A percentile compares a stretch with the other conserved stretches of the same genome.
Evolutionary conservation across 345 rosid species (phyloP).

Genomic region (Syzygium oleosum): DNA sequence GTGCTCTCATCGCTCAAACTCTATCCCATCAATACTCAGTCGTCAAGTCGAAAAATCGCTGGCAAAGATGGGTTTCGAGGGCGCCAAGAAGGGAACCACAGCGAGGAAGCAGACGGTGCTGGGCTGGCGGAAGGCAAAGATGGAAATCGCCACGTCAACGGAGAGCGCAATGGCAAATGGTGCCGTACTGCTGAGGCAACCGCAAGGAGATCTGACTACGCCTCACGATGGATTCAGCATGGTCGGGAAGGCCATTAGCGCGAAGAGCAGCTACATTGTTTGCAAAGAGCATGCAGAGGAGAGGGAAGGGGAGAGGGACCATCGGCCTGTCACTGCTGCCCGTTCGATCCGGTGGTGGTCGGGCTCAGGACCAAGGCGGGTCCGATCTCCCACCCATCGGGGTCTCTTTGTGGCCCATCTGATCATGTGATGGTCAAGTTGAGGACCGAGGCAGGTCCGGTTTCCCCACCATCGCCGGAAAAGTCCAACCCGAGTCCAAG

Average conservation of each 20-base stretch:
- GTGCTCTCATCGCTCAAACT: neutral
- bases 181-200: neutral
- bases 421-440: neutral
- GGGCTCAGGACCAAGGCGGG: neutral
- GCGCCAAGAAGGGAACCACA: neutral
- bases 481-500: neutral
- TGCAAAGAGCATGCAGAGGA: neutral
- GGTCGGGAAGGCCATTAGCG: rapidly evolving
- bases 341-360: neutral
- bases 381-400: neutral
- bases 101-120: too few relatives aligned
- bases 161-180: neutral
- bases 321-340: neutral
- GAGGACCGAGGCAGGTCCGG: neutral
- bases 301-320: neutral
- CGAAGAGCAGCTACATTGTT: neutral
- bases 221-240: rapidly evolving
- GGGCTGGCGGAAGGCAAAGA: neutral
- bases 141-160: neutral
- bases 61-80: neutral
- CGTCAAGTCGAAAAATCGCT: neutral
- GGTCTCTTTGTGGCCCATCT: neutral
- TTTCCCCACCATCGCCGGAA: neutral
- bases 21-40: neutral
- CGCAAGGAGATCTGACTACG: neutral